Base-by-base conservation (phyloP, 176 grass and related monocot species). In the Alopecurus myosuroides region DNA sequence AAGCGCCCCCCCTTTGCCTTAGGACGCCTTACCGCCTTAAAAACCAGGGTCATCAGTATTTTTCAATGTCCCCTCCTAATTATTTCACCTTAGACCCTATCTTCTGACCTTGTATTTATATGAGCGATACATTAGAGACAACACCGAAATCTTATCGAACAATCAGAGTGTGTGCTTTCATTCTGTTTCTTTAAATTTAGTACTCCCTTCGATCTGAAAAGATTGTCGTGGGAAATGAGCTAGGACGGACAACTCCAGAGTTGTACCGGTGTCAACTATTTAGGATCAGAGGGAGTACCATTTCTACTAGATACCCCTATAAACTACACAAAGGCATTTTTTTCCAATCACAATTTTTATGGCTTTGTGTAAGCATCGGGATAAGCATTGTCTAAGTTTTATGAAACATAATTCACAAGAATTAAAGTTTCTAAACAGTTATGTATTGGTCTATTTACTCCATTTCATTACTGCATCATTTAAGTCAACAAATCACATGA, bases 281-380 rank as follows among this genome's bases (percentile, higher is more conserved):
- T n/a, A n/a, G n/a, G n/a, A n/a, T n/a, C n/a, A n/a, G n/a, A n/a
- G n/a, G n/a, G n/a, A n/a, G n/a, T n/a, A 52, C 17, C n/a, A 25
- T 70, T 41, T 70, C 11, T 63, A 74, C 41, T 31, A 81, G 1
- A 40, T 77, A 42, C 40, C 10, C 81, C 39, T 45, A 17, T 71
- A 71, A 42, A 71, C 68, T 17, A 26, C n/a, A 44, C 68, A 26
- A 69, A 56, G 67, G 3, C 66, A 44, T 82, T 31, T 72, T 11
- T 82, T 55, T 31, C 51, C 39, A 60, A 30, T 10, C 20, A 62
- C 69, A 81, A 6, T 81, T 85, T 80, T 75, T 19, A 56, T 56
- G 53, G 78, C 10, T 34, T 62, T 49, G 28, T 51, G 35, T 41
- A 22, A 49, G 40, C 58, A 45, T 45, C 46, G 4, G 58, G 49